phyloP scores from a whole-genome alignment of 495 filamentous ascomycete species.

The Chaetomium fimeti region DNA sequence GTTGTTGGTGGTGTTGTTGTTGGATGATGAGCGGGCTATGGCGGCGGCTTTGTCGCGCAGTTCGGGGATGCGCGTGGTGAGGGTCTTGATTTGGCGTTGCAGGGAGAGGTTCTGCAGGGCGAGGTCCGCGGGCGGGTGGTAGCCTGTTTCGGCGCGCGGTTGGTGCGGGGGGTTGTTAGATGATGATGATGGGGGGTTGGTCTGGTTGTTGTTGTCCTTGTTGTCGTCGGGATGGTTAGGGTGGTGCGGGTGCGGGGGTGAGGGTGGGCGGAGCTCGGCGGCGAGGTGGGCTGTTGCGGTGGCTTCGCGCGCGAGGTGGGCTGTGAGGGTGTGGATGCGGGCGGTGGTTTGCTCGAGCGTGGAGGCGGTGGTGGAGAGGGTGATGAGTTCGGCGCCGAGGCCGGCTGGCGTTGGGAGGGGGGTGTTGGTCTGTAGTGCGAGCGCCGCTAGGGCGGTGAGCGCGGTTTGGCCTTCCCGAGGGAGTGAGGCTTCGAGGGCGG shows the following conservation, averaged over 20 bases:
- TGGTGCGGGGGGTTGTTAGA: background rate
- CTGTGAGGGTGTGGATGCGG: constrained; percentile 43
- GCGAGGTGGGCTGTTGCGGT: constrained; percentile 4
- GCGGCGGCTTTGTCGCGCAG: constrained; percentile 46
- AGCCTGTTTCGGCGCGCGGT: constrained; percentile 30
- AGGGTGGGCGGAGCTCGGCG: constrained; percentile 13
- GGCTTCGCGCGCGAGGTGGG: constrained; percentile 38
- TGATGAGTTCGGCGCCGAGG: constrained; percentile 40
- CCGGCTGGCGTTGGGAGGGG: constrained; percentile 36
- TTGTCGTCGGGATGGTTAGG: background rate
- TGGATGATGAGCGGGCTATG: constrained; percentile 31
- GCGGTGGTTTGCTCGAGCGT: constrained; percentile 45
- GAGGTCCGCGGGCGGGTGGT: constrained; percentile 51
- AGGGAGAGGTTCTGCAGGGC: constrained; percentile 61
- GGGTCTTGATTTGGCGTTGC: constrained; percentile 58
- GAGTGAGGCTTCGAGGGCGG: constrained; percentile 39
- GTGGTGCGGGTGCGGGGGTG: background rate
- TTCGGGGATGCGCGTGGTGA: constrained; percentile 57
- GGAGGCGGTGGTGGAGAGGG: constrained; percentile 38
- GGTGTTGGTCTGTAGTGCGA: constrained; percentile 37
- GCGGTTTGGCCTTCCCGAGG: constrained; percentile 46
- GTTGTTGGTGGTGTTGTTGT: constrained; percentile 11
- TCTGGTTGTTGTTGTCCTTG: no score
- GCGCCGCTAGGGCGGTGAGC: constrained; percentile 43
- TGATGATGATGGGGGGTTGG: no score